Conservation (phyloP, 179 eudicot species). For the Camellia oleifera region DNA sequence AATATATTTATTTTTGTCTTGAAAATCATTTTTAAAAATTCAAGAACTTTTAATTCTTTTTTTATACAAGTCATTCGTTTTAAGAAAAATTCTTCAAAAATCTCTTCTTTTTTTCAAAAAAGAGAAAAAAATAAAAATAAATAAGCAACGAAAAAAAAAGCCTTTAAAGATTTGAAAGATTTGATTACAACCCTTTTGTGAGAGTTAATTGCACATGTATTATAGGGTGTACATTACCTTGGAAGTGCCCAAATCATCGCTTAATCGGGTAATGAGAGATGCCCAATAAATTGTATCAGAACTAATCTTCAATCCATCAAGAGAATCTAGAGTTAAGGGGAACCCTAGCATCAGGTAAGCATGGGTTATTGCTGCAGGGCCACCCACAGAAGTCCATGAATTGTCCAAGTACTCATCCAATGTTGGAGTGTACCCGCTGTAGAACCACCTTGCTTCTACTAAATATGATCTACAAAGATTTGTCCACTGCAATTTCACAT, state of each 20-base stretch:
- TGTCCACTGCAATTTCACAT: slow-evolving; percentile 25
- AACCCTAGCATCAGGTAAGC: slow-evolving; percentile 18
- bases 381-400: slow-evolving; percentile 34
- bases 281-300: slow-evolving; percentile 22
- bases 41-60: no score
- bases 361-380: slow-evolving; percentile 25
- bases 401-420: slow-evolving; percentile 25
- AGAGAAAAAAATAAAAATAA: no score
- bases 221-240: slow-evolving; percentile 17
- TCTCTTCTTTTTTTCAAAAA: no score
- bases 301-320: not conserved
- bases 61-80: no score
- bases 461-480: slow-evolving; percentile 38
- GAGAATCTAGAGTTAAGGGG: not conserved
- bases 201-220: no score
- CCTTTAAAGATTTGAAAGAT: no score
- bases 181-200: no score
- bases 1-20: no score
- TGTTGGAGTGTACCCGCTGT: slow-evolving; percentile 22
- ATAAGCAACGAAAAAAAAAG: no score
- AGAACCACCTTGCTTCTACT: slow-evolving; percentile 34
- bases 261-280: slow-evolving; percentile 32
- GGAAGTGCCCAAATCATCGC: slow-evolving; percentile 39
- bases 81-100: no score
- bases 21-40: no score